Base-by-base conservation (phyloP, 2,329 filamentous ascomycete species). In the Fusarium armeniacum region DNA sequence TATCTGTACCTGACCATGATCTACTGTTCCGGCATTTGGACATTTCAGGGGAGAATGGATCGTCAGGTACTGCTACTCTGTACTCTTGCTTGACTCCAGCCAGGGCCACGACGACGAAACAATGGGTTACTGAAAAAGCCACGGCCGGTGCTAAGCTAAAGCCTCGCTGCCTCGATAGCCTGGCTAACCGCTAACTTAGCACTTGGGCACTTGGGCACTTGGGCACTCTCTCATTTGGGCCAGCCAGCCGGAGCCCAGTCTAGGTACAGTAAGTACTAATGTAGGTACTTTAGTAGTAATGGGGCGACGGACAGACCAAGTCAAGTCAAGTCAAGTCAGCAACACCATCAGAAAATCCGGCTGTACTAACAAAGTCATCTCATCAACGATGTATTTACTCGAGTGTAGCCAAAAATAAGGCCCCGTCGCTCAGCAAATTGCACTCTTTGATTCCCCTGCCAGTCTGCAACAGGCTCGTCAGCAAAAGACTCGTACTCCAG, bases 341-440 rank as follows among this genome's bases (percentile, higher is more conserved):
- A 49, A 67, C 49, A 66, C 62, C 65, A 57, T 47, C 33, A 18
- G 28, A 59, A 62, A 47, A 30, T 3, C 28, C 28, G 28, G 28
- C 28, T 30, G 28, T 30, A 30, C 28, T 30, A 30, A 30, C 28
- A 30, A 30, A 62, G 26, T 64, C 61, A 50, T 64, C 49, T 57
- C 51, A 58, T 50, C 51, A 61, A 54, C 13, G 44, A 46, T 57
- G 44, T 20, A 61, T 57, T 47, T 20, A 61, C 50, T 69, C 45
- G 41, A 40, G 41, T 38, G 58, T 54, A 38, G 44, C 52, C 67
- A 69, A 65, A 60, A 59, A 65, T 38, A 38, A 68, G 49, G 50
- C 44, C 47, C 53, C 53, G 56, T 40, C 33, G 28, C 45, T 9
- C 28, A 62, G 70, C 64, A 73, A 68, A 73, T 71, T 72, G 55